Percentiles rank a stretch among this genome's conserved stretches.
Evolutionary conservation across 2,329 filamentous ascomycete genomes (phyloP).

Genomic region (Gnomoniopsis sp.): DNA sequence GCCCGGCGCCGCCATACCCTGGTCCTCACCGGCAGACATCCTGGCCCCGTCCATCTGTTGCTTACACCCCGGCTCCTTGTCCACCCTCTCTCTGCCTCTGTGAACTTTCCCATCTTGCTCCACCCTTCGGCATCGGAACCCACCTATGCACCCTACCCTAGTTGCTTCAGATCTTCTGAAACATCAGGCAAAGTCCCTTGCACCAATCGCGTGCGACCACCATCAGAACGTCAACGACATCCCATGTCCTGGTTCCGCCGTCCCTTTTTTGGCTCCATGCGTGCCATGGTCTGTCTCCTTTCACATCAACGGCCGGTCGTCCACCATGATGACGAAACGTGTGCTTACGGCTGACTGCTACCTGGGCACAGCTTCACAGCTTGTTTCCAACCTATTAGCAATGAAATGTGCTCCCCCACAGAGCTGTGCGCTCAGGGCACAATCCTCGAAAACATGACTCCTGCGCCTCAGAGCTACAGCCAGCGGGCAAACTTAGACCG

Average conservation of each 20-base stretch:
- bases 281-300: neutral
- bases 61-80: conserved; percentile 4
- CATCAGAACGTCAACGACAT: neutral
- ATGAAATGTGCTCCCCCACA: neutral
- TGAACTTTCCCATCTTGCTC: neutral
- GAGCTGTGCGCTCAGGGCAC: neutral
- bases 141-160: neutral
- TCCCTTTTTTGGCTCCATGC: neutral
- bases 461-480: neutral
- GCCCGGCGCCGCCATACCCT: neutral
- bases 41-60: neutral
- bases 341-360: neutral
- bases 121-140: conserved; percentile 2
- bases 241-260: neutral
- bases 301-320: neutral
- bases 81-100: neutral
- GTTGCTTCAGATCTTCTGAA: conserved; percentile 19
- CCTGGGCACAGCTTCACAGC: neutral
- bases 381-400: neutral
- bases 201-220: neutral
- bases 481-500: neutral
- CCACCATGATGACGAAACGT: neutral
- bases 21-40: neutral
- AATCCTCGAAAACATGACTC: neutral
- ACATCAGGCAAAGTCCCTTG: conserved; percentile 7